Base-by-base conservation (phyloP, 2,329 filamentous ascomycete species). In the Aphanocladium album region DNA sequence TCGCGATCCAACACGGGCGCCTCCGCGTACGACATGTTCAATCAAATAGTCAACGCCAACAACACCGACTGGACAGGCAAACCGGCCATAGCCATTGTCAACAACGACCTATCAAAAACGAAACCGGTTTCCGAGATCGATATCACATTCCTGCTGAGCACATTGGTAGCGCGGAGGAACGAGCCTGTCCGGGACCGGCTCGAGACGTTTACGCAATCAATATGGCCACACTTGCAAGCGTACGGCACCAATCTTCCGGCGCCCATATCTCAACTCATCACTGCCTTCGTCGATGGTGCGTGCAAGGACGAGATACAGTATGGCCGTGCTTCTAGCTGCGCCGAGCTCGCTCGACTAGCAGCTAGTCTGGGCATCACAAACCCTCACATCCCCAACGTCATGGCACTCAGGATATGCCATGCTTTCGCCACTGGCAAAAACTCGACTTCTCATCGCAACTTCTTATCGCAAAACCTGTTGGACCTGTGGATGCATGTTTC, bases 371-470 rank as follows among this genome's bases (percentile, higher is more conserved):
- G 57, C 57, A 53, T 59, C 3, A 59, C 49, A n/a, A 45, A n/a
- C 16, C 27, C 21, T 8, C 25, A 65, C 8, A 46, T 68, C 11
- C 67, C 72, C 23, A 71, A 71, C 41, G 65, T 67, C 57, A 67
- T 76, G 17, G 66, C 74, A 2, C 59, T 75, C 49, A 74, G 66
- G 49, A 62, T 75, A 30, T 76, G 73, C 62, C 65, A 66, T 30
- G 60, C 37, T 9, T 52, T 70, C 47, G 37, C 63, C n/a, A 57
- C 60, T n/a, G n/a, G 45, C 4, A 64, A 65, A 43, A 61, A 66
- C 30, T 35, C 61, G 3, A 41, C 14, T 17, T 33, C 57, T 16
- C 45, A 63, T 6, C 67, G 69, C 25, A 61, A 53, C 1, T 54
- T 35, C 47, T 23, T 72, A 19, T 21, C 46, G 16, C 41, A 45